These are phyloP conservation scores for Inga leiocalycina DNA, from an alignment of 306 rosid genomes.

Conservation along the genomic window DNA sequence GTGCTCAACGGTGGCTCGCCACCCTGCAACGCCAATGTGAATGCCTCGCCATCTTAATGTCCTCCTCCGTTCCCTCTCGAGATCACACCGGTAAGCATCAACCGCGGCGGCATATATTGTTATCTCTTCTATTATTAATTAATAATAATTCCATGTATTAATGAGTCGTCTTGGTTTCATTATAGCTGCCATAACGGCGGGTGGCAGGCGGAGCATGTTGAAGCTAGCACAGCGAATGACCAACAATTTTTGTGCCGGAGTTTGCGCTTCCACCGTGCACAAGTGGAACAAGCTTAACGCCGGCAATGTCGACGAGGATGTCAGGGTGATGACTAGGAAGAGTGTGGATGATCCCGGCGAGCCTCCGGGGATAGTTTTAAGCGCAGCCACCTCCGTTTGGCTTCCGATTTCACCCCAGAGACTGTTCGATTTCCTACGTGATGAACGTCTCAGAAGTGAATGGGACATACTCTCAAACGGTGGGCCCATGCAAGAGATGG, in stretches of 20 bases:
- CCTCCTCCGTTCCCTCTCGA: conserved; percentile 60
- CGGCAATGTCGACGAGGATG: conserved; percentile 76
- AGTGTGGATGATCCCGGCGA: conserved; percentile 93
- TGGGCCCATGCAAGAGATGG: conserved; percentile 99
- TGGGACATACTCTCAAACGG: conserved; percentile 98
- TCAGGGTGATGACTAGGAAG: conserved; percentile 91
- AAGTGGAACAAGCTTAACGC: conserved; percentile 91
- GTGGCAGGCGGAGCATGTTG: conserved; percentile 91
- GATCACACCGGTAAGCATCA: conserved; percentile 67
- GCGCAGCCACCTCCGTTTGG: conserved; percentile 97
- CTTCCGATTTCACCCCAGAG: conserved; percentile 67
- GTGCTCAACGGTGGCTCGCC: conserved; percentile 89
- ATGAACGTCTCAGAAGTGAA: conserved; percentile 83
- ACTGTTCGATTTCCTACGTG: conserved; percentile 79
- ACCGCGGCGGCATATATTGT: background rate
- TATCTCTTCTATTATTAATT: background rate
- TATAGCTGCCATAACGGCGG: conserved; percentile 52
- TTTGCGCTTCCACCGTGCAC: conserved; percentile 90
- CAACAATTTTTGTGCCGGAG: conserved; percentile 94
- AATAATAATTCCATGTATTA: background rate
- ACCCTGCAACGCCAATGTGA: conserved; percentile 91
- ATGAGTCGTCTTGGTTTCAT: no score
- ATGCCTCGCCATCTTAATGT: conserved; percentile 88
- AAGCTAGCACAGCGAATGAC: conserved; percentile 96
- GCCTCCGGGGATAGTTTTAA: conserved; percentile 94